A percentile compares a stretch with the other conserved stretches of the same genome.
These are phyloP conservation scores for Calonectria multiphialidica DNA, from an alignment of 2,329 filamentous ascomycete species.

Conservation along the genomic window DNA sequence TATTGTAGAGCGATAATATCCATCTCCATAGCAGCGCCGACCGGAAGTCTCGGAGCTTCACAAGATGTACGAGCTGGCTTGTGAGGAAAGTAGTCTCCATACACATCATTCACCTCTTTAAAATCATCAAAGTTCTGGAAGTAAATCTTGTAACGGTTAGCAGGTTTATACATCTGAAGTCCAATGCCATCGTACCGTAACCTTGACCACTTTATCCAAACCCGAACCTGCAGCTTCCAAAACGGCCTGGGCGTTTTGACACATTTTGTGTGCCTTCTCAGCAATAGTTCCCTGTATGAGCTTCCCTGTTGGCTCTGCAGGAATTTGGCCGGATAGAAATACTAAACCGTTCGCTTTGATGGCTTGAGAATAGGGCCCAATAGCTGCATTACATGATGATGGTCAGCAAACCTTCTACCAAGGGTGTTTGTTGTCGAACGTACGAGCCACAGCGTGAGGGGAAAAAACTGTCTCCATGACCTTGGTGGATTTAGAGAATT, in stretches of 20 bases:
- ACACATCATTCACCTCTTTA: conserved; percentile 32
- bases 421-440: not conserved
- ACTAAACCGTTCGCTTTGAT: conserved; percentile 59
- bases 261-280: conserved; percentile 37
- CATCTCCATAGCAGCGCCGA: conserved; percentile 29
- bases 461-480: conserved; percentile 30
- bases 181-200: conserved; percentile 54
- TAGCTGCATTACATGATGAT: not conserved
- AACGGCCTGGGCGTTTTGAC: conserved; percentile 73
- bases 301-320: conserved; percentile 68
- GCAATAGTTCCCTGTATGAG: conserved; percentile 71
- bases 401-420: not conserved
- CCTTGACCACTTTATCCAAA: conserved; percentile 76
- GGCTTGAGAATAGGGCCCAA: conserved; percentile 30
- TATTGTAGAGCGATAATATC: conserved; percentile 27
- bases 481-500: not conserved
- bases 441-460: conserved; percentile 22
- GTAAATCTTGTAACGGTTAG: conserved; percentile 13
- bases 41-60: conserved; percentile 28
- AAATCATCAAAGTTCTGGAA: conserved; percentile 28
- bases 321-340: conserved; percentile 79
- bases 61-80: conserved; percentile 28
- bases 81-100: conserved; percentile 32
- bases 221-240: conserved; percentile 74
- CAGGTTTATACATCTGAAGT: too few relatives aligned